These are phyloP conservation scores for Haematococcus sp. DNA, from an alignment of 139 green algal genomes.

Conservation along the genomic window DNA sequence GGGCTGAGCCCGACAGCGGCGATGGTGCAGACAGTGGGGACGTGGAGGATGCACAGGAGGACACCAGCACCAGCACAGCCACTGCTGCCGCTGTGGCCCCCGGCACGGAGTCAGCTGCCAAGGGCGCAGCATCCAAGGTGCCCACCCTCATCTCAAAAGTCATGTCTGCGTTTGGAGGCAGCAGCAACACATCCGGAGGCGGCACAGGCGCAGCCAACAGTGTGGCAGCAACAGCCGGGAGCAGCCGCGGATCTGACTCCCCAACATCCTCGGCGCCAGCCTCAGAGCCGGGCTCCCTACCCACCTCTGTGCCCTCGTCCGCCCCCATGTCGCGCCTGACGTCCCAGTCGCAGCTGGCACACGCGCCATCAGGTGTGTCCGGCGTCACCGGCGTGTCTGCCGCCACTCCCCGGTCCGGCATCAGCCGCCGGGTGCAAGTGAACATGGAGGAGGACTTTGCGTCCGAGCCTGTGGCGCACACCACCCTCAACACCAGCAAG, in stretches of 20 bases:
- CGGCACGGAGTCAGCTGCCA: no score
- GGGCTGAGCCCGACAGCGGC: background rate
- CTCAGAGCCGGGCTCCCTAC: no score
- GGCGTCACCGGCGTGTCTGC: background rate
- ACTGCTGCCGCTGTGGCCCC: no score
- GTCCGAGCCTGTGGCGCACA: background rate
- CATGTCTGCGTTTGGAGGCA: no score
- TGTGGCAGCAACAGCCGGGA: background rate
- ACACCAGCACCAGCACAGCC: no score
- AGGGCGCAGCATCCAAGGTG: no score
- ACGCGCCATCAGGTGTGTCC: background rate
- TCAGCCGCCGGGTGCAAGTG: slow-evolving; percentile 2
- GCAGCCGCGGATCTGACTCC: background rate
- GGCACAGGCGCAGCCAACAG: no score
- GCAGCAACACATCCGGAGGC: no score
- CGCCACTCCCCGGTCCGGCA: slow-evolving; percentile 2
- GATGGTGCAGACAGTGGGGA: background rate
- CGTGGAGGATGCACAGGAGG: background rate
- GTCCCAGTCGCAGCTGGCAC: background rate
- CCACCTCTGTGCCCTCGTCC: no score
- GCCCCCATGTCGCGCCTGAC: no score
- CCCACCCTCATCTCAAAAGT: no score
- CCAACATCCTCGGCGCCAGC: background rate
- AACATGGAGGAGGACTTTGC: slow-evolving; percentile 25
- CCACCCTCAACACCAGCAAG: background rate